phyloP scores from a whole-genome alignment of 2,329 filamentous ascomycete genomes.

The Stemphylium beticola region DNA sequence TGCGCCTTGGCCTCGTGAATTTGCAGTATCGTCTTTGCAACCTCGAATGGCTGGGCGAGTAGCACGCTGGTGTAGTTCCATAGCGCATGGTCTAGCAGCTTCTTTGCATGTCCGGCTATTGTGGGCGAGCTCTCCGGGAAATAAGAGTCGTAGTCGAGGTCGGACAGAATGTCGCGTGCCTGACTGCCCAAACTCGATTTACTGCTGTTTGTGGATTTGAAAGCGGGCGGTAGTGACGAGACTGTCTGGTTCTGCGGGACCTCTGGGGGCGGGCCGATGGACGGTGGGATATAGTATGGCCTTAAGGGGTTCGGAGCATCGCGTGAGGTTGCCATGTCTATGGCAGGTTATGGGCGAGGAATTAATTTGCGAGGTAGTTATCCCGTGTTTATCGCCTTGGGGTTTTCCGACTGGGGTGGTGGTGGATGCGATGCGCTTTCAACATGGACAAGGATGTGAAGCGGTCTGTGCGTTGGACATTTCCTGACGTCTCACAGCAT shows the following conservation, averaged over 20 bases:
- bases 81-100: constrained; percentile 80
- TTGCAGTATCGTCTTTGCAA: constrained; percentile 92
- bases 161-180: constrained; percentile 84
- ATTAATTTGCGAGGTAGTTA: not conserved
- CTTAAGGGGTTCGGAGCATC: constrained; percentile 67
- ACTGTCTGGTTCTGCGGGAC: constrained; percentile 43
- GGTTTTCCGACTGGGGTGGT: constrained; percentile 9
- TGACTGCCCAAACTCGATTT: constrained; percentile 63
- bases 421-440: constrained; percentile 16
- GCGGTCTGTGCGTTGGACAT: constrained; percentile 13
- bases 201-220: constrained; percentile 48
- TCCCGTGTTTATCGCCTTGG: constrained; percentile 2
- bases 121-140: constrained; percentile 76
- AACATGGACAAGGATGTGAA: constrained; percentile 6
- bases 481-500: constrained; percentile 24
- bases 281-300: constrained; percentile 74
- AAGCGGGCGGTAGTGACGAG: constrained; percentile 41
- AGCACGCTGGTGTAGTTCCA: constrained; percentile 92
- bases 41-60: constrained; percentile 94
- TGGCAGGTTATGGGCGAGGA: constrained; percentile 5
- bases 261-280: constrained; percentile 65
- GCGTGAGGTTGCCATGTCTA: constrained; percentile 51
- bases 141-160: constrained; percentile 91
- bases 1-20: constrained; percentile 62
- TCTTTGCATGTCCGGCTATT: constrained; percentile 72